Evolutionary conservation across 2,329 filamentous ascomycete genomes (phyloP), one percentile per base, ranked within the genome.

Genomic region (Cladorrhinum sp.): DNA sequence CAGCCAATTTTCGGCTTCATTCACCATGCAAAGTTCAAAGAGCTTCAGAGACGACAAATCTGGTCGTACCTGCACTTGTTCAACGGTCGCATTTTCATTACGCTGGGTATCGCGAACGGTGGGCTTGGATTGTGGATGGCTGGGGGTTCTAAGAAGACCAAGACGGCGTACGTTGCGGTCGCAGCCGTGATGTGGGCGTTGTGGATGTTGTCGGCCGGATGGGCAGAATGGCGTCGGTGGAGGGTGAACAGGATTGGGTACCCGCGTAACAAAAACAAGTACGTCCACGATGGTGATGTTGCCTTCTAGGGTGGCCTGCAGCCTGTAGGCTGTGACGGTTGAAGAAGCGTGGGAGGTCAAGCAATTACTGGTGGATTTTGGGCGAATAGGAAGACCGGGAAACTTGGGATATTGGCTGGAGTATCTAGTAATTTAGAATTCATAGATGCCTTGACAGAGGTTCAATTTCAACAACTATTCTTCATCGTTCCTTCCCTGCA

Each of bases 1-100:
- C 78, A 81, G 68, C 78, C 79, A 0, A 13, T 75, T 2, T 69
- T 79, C 1, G 80, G 79, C 3, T 63, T 71, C 55, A 61, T 77
- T 7, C 79, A 82, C 62, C 80, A 82, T 66, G 55, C 65, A 2
- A 66, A 69, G n/a, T 81, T 77, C 72, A 77, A 76, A 64, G 64
- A 65, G 18, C 62, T 74, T 3, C 62, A 66, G 22, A 69, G 72
- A 2, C 76, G 78, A 50, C 76, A 75, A 41, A 48, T 72, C 20
- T 77, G 73, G 73, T 79, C 77, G 0, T 65, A 78, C 65, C 63
- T 75, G 13, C 79, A 82, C 60, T 67, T 81, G 7, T 76, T 77
- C 73, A 71, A 77, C 64, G 78, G 79, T 20, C 75, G 79, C 8
- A 41, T 72, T 23, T 62, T 67, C 7, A 71, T 81, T 36, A 71